A percentile compares a stretch with the other conserved stretches of the same genome.
These are phyloP conservation scores for Saposhnikovia divaricata DNA, from an alignment of 129 eudicot species.

Conservation along the genomic window DNA sequence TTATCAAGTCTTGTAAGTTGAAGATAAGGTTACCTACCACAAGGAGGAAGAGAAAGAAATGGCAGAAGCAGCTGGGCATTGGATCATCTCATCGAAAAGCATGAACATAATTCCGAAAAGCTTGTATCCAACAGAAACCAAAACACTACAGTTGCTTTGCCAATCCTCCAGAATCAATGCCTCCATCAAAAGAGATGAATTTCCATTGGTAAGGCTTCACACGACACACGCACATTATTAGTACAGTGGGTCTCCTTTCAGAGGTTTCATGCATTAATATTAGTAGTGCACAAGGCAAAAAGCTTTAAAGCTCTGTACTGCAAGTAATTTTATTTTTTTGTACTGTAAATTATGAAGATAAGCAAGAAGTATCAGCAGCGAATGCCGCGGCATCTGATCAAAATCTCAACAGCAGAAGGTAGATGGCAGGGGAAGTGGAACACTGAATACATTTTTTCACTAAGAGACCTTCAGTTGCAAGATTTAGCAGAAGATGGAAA, in stretches of 20 bases:
- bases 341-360: not conserved
- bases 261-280: not conserved
- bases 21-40: conserved; percentile 3
- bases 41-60: not conserved
- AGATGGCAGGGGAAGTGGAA: conserved; percentile 73
- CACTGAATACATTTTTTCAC: conserved; percentile 53
- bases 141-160: not conserved
- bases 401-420: conserved; percentile 56
- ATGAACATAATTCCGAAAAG: conserved; percentile 4
- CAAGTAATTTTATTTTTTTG: not conserved
- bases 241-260: not conserved
- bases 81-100: conserved; percentile 1
- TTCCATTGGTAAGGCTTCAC: not conserved
- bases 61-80: not conserved
- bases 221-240: not conserved
- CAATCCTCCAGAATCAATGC: not conserved
- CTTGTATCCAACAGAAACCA: conserved; percentile 1
- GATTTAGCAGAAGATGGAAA: conserved; percentile 44
- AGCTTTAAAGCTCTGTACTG: not conserved
- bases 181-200: conserved; percentile 1
- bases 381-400: conserved; percentile 32
- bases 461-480: conserved; percentile 52
- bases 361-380: conserved; percentile 6
- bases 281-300: not conserved
- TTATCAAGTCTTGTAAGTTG: not conserved